Conservation (phyloP, 2,329 filamentous ascomycete species). For the Stagonosporopsis cucurbitacearum region DNA sequence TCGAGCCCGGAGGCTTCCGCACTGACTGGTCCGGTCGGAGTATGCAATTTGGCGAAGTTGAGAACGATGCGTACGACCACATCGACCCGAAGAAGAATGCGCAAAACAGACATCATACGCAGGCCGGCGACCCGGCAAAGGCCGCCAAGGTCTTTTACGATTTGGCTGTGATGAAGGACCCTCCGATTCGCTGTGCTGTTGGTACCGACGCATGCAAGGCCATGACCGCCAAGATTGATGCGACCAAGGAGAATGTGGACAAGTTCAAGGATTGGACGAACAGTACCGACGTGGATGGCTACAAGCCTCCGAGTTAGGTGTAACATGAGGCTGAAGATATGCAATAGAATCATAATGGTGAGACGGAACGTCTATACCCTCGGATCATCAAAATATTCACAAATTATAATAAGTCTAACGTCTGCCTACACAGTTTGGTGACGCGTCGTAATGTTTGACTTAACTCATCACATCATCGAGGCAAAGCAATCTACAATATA, state of each 20-base stretch:
- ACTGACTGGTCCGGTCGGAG: constrained; percentile 56
- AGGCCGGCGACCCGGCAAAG: constrained; percentile 60
- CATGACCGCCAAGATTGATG: constrained; percentile 60
- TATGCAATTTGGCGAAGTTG: constrained; percentile 56
- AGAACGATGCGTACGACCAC: constrained; percentile 57
- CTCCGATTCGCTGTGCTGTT: constrained; percentile 60
- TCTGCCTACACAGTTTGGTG: too few species aligned
- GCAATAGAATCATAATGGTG: not conserved
- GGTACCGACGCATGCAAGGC: constrained; percentile 60
- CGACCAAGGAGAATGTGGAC: constrained; percentile 56
- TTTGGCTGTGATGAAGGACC: constrained; percentile 59
- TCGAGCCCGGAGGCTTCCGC: constrained; percentile 56
- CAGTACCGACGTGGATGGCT: constrained; percentile 56
- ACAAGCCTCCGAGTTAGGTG: constrained; percentile 35
- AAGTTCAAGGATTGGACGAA: constrained; percentile 59
- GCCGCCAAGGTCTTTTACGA: constrained; percentile 62
- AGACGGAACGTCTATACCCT: not conserved
- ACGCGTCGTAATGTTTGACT: too few species aligned
- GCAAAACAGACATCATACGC: constrained; percentile 50
- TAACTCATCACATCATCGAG: not conserved
- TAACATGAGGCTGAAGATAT: not conserved
- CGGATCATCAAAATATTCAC: not conserved
- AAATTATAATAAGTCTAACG: not conserved
- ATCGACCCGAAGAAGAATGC: constrained; percentile 53
- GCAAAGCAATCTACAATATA: not conserved